phyloP scores from a whole-genome alignment of 352 stramenopile genomes.

The Blastocystis sp. region DNA sequence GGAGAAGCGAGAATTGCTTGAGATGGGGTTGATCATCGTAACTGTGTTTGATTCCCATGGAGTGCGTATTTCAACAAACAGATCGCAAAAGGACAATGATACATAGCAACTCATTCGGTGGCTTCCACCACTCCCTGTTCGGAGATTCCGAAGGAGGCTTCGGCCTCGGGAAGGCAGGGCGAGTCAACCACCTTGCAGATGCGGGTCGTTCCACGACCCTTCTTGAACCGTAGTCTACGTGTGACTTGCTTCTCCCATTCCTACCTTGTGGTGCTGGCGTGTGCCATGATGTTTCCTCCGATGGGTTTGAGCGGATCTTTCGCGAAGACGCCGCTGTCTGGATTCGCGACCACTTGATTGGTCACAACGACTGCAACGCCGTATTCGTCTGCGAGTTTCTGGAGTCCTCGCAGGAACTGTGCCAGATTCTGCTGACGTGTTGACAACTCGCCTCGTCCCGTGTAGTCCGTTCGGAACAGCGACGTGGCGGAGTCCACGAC shows the following conservation, averaged over 20 bases:
- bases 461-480: conserved; percentile 96
- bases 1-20: neutral
- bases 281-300: conserved; percentile 86
- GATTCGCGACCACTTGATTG: conserved; percentile 80
- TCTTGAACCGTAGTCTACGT: conserved; percentile 76
- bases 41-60: neutral
- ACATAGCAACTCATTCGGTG: conserved; percentile 53
- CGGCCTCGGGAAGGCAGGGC: conserved; percentile 85
- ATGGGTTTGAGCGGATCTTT: conserved; percentile 77
- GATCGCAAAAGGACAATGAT: neutral
- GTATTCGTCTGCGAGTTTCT: conserved; percentile 91
- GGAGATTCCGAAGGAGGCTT: conserved; percentile 79
- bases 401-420: conserved; percentile 89
- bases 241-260: conserved; percentile 65
- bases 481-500: conserved; percentile 93
- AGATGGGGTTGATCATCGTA: neutral
- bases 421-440: conserved; percentile 75
- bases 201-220: conserved; percentile 90
- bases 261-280: conserved; percentile 85
- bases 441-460: conserved; percentile 86
- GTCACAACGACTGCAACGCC: conserved; percentile 87
- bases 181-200: conserved; percentile 90
- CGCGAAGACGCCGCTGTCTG: conserved; percentile 77
- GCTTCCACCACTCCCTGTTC: conserved; percentile 76
- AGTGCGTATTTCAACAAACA: neutral